Conservation (phyloP, 306 rosid genomes). For the Cucurbita moschata region DNA sequence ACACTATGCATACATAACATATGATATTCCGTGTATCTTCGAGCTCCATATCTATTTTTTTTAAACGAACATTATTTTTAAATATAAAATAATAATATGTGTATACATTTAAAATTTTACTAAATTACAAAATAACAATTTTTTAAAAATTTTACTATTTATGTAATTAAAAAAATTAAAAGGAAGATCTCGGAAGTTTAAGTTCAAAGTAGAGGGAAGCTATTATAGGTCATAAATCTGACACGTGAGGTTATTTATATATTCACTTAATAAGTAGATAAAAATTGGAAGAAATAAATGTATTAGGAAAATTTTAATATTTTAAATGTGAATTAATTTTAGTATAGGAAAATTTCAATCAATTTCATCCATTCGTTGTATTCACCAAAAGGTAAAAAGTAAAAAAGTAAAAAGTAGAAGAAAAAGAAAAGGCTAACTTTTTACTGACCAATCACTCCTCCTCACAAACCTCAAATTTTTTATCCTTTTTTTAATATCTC, state of each 20-base stretch:
- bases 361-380: not conserved
- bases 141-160: too few species aligned
- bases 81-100: too few species aligned
- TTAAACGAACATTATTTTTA: too few species aligned
- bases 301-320: not conserved
- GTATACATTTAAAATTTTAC: too few species aligned
- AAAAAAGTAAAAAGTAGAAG: not conserved
- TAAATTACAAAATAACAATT: too few species aligned
- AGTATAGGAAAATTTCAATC: not conserved
- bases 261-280: not conserved
- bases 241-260: not conserved
- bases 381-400: not conserved
- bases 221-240: not conserved
- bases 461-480: not conserved
- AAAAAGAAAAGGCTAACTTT: not conserved
- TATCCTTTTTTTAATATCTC: not conserved
- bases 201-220: not conserved
- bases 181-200: too few species aligned
- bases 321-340: too few species aligned
- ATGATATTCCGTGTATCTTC: too few species aligned
- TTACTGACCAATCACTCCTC: not conserved
- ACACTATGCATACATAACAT: not conserved
- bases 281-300: not conserved
- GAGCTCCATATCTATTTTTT: too few species aligned
- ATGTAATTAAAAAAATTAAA: too few species aligned